phyloP scores from a whole-genome alignment of 2,329 filamentous ascomycete species.

The Exophiala sp. region DNA sequence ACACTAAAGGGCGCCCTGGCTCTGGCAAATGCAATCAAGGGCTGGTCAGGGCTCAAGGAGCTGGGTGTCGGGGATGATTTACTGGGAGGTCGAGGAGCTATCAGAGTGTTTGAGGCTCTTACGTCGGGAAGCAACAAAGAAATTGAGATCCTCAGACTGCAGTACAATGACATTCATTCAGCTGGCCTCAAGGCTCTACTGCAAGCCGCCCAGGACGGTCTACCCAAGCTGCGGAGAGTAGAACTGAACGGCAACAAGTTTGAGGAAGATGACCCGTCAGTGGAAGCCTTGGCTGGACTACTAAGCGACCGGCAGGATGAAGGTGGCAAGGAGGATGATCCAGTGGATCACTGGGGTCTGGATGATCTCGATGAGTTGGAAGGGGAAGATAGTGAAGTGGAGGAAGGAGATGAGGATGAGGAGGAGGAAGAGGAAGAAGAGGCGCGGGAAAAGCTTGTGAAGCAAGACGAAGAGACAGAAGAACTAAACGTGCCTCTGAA shows the following conservation, averaged over 20 bases:
- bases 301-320: constrained; percentile 74
- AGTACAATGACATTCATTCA: constrained; percentile 90
- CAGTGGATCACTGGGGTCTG: constrained; percentile 77
- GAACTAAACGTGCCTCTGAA: constrained; percentile 63
- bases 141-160: constrained; percentile 73
- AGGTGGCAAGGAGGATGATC: constrained; percentile 52
- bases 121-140: constrained; percentile 68
- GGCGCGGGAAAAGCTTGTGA: constrained; percentile 65
- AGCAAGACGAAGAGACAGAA: constrained; percentile 62
- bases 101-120: constrained; percentile 67
- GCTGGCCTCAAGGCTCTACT: constrained; percentile 67
- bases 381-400: constrained; percentile 62
- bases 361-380: constrained; percentile 84
- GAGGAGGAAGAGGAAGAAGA: constrained; percentile 60
- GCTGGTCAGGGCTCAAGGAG: constrained; percentile 72
- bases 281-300: constrained; percentile 62
- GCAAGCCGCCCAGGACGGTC: constrained; percentile 57
- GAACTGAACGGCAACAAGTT: constrained; percentile 98
- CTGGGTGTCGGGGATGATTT: constrained; percentile 86
- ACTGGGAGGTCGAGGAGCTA: constrained; percentile 68
- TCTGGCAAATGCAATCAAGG: constrained; percentile 65
- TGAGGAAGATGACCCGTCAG: constrained; percentile 69
- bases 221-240: constrained; percentile 74
- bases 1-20: constrained; percentile 73
- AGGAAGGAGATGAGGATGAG: constrained; percentile 62